A percentile compares a stretch with the other conserved stretches of the same genome.
phyloP scores from a whole-genome alignment of 306 rosid genomes.

The Quercus agrifolia region DNA sequence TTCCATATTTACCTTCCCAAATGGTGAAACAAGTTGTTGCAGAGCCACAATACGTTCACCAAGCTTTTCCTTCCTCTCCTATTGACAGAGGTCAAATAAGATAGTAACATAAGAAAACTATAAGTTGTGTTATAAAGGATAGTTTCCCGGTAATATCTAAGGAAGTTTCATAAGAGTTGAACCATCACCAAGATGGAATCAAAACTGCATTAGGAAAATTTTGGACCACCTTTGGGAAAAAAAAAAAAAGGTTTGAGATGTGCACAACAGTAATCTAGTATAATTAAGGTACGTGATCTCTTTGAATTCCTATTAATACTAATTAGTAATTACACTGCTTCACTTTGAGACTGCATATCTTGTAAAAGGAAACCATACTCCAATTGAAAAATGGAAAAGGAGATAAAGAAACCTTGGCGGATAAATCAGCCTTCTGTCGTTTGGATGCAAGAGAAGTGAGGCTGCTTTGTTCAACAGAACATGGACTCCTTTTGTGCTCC shows the following conservation, averaged over 20 bases:
- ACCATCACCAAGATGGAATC: neutral
- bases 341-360: neutral
- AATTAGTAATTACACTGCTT: neutral
- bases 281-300: neutral
- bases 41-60: slow-evolving; percentile 79
- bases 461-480: slow-evolving; percentile 74
- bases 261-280: neutral
- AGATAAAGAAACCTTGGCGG: slow-evolving; percentile 63
- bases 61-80: slow-evolving; percentile 94
- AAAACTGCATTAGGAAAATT: neutral
- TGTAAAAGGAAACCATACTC: neutral
- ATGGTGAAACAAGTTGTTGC: slow-evolving; percentile 98
- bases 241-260: neutral
- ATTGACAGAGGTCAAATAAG: slow-evolving; percentile 15
- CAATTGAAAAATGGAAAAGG: slow-evolving; percentile 6
- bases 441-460: slow-evolving; percentile 71
- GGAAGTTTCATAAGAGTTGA: neutral
- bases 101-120: neutral
- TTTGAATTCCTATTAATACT: neutral
- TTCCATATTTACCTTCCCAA: slow-evolving; percentile 67
- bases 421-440: slow-evolving; percentile 80
- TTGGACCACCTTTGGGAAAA: neutral
- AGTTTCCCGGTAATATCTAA: neutral
- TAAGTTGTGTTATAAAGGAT: neutral
- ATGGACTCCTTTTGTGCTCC: slow-evolving; percentile 76